A percentile compares a stretch with the other conserved stretches of the same genome.
Conservation (phyloP, 768 basidiomycete species). For the Hygrocybe punicea region DNA sequence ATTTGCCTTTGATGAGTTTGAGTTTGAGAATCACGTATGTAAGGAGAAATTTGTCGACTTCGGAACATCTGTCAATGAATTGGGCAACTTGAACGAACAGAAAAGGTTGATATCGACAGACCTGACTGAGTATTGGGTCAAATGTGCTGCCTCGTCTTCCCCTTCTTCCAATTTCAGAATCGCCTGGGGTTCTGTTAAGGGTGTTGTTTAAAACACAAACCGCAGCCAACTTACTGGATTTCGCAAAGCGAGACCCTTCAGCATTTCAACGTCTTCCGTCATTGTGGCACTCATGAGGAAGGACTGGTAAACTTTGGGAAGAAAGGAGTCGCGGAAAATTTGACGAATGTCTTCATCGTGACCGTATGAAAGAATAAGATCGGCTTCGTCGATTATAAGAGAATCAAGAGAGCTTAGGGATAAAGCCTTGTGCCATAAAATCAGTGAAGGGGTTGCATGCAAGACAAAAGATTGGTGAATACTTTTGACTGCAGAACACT, state of each 20-base stretch:
- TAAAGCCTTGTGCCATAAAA: conserved; percentile 47
- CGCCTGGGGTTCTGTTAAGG: conserved; percentile 46
- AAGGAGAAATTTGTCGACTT: conserved; percentile 95
- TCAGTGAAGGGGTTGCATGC: neutral
- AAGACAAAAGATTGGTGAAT: conserved; percentile 9
- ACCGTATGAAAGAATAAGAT: conserved; percentile 94
- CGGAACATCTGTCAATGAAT: conserved; percentile 59
- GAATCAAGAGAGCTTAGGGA: conserved; percentile 67
- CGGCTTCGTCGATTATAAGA: conserved; percentile 96
- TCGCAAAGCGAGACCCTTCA: conserved; percentile 84
- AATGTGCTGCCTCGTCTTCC: conserved; percentile 72
- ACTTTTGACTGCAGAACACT: conserved; percentile 70
- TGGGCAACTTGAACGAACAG: conserved; percentile 5
- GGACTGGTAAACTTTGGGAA: conserved; percentile 82
- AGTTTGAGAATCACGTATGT: conserved; percentile 96
- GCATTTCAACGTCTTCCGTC: conserved; percentile 89
- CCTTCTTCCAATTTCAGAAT: conserved; percentile 86
- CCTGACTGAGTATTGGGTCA: conserved; percentile 85
- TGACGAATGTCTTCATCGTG: conserved; percentile 86
- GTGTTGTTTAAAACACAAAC: neutral
- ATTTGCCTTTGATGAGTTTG: conserved; percentile 93
- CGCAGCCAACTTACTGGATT: conserved; percentile 66
- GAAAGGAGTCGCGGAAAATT: conserved; percentile 61
- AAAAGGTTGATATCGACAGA: conserved; percentile 29
- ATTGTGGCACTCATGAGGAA: conserved; percentile 98